Evolutionary conservation across 306 rosid genomes (phyloP), one percentile per base, ranked within the genome.

Genomic region (Coriaria nepalensis): DNA sequence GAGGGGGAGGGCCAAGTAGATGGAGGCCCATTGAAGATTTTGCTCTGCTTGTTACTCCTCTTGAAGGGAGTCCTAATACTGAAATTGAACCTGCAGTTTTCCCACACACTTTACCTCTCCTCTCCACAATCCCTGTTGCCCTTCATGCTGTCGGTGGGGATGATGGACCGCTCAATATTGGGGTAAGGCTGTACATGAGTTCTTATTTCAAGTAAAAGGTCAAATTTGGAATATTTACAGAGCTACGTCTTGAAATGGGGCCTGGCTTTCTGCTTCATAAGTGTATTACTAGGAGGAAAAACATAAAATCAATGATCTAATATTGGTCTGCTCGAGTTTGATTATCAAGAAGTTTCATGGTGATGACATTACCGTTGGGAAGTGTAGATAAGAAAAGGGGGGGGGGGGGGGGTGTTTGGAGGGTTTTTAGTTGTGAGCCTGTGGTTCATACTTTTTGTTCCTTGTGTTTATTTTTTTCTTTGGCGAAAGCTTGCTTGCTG

Each of bases 61-160:
- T 9, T 67, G 64, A 59, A 59, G 57, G 47, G 48, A 56, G 66
- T 67, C 20, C 47, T 12, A 43, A 55, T 43, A 32, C 57, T 45
- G 68, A 60, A 74, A 68, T 81, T 40, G 79, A 55, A 7, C 82
- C 95, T 39, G 60, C 62, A 13, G 71, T 73, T 62, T 90, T 84
- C 53, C 95, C 95, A 3, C 70, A 73, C 44, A 81, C 87, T 0
- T 54, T 85, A 36, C 74, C 40, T 36, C 36, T 71, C 48, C 87
- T 90, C 61, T 81, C 93, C 12, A 71, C 80, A 6, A 67, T 90
- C 55, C 92, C 90, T 0, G 95, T 90, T 5, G 82, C 69, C 29
- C 87, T 90, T 58, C 92, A 84, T 67, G 76, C 94, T 9, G 57
- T 77, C 15, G 95, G 97, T 29, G 94, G 97, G 56, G 94, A 84